Conservation (phyloP, 306 rosid genomes). For the Inga leiocalycina region DNA sequence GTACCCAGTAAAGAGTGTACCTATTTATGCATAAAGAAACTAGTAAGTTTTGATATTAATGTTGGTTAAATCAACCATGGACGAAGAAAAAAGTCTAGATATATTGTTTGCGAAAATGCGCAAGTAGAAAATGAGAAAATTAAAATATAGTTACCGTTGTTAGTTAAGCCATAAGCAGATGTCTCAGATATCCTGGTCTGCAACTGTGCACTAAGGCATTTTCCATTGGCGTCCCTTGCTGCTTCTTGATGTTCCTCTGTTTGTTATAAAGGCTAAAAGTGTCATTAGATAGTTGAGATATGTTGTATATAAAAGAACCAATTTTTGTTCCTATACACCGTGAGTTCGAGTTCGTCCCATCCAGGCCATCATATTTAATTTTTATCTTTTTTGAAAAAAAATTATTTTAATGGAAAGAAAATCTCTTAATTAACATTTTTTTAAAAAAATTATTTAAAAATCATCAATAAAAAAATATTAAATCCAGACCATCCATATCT, state of each 20-base stretch:
- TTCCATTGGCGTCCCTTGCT: slow-evolving; percentile 41
- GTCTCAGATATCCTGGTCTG: background rate
- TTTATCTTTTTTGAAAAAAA: too few relatives aligned
- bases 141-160: slow-evolving; percentile 40
- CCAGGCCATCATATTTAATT: too few relatives aligned
- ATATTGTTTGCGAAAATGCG: background rate
- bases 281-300: too few relatives aligned
- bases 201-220: slow-evolving; percentile 42
- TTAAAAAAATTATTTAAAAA: too few relatives aligned
- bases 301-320: too few relatives aligned
- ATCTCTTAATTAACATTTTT: too few relatives aligned
- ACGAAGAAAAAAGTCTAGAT: background rate
- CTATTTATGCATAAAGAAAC: slow-evolving; percentile 34
- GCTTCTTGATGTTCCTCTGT: slow-evolving; percentile 60
- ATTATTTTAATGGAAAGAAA: too few relatives aligned
- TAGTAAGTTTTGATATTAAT: background rate
- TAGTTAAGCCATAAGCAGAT: slow-evolving; percentile 55
- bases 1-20: slow-evolving; percentile 57
- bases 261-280: too few relatives aligned
- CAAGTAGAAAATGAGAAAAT: background rate
- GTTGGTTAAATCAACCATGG: background rate
- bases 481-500: too few relatives aligned
- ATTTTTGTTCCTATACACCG: too few relatives aligned
- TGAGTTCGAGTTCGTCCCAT: too few relatives aligned
- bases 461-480: too few relatives aligned